Percentiles rank a stretch among this genome's conserved stretches.
Evolutionary conservation across 2,329 filamentous ascomycete species (phyloP).

Genomic region (Claviceps arundinis): DNA sequence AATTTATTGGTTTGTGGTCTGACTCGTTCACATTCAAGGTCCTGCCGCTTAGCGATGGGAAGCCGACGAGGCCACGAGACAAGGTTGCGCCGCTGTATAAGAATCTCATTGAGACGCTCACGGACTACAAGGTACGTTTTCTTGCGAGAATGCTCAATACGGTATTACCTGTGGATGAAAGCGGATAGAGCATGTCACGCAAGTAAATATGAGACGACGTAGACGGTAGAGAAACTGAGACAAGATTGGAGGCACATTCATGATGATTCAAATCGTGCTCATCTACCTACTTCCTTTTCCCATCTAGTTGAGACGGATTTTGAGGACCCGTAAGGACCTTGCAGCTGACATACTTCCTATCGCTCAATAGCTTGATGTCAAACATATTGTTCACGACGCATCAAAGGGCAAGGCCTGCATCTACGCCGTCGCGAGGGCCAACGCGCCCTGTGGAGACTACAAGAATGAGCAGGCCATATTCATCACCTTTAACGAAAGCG

Average conservation of each 20-base stretch:
- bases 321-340: too few relatives aligned
- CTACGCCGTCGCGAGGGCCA: not conserved
- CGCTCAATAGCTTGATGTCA: not conserved
- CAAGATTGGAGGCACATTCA: too few relatives aligned
- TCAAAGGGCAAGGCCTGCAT: not conserved
- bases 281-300: not conserved
- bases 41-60: not conserved
- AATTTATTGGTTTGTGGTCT: not conserved
- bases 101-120: not conserved
- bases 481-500: not conserved
- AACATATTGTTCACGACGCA: not conserved
- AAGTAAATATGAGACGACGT: not conserved
- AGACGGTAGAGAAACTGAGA: too few relatives aligned
- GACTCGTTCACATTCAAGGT: not conserved
- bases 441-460: not conserved
- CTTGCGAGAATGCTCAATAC: not conserved
- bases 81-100: not conserved
- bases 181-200: not conserved
- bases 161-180: not conserved
- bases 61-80: not conserved
- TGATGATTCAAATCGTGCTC: too few relatives aligned
- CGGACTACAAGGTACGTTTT: not conserved
- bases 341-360: too few relatives aligned
- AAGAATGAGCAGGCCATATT: not conserved
- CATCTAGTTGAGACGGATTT: not conserved